Evolutionary conservation across 2,329 filamentous ascomycete genomes (phyloP).

Genomic region (Lizonia empirigonia): DNA sequence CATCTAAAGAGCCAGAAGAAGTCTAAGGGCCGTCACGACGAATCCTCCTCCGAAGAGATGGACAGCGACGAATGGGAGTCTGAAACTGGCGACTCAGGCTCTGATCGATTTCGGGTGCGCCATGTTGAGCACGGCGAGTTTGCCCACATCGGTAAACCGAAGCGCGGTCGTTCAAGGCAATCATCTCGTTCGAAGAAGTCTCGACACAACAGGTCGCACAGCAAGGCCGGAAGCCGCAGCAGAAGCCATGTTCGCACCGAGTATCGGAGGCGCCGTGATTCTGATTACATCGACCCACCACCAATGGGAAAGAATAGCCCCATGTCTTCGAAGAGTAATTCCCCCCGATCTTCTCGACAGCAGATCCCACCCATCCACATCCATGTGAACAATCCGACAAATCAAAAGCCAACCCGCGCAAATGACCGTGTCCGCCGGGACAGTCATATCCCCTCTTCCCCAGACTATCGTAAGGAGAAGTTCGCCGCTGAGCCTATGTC

Average conservation of each 20-base stretch:
- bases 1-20: slow-evolving; percentile 24
- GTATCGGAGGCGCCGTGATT: slow-evolving; percentile 17
- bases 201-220: slow-evolving; percentile 16
- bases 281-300: slow-evolving; percentile 20
- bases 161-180: slow-evolving; percentile 23
- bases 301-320: slow-evolving; percentile 27
- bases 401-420: slow-evolving; percentile 17
- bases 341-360: slow-evolving; percentile 23
- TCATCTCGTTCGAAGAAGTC: slow-evolving; percentile 18
- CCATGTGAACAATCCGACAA: slow-evolving; percentile 22
- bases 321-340: slow-evolving; percentile 21
- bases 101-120: slow-evolving; percentile 19
- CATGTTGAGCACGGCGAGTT: slow-evolving; percentile 32
- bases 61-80: slow-evolving; percentile 25
- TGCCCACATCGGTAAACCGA: slow-evolving; percentile 16
- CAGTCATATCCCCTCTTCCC: slow-evolving; percentile 17
- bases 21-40: slow-evolving; percentile 12
- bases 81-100: slow-evolving; percentile 23
- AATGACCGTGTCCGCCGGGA: slow-evolving; percentile 16
- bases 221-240: slow-evolving; percentile 18
- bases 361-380: slow-evolving; percentile 30
- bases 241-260: slow-evolving; percentile 17
- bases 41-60: slow-evolving; percentile 20
- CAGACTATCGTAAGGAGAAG: slow-evolving; percentile 11
- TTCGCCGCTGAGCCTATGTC: slow-evolving; percentile 23